Conservation (phyloP, 495 filamentous ascomycete genomes). For the Aspergillus coremiiformis region DNA sequence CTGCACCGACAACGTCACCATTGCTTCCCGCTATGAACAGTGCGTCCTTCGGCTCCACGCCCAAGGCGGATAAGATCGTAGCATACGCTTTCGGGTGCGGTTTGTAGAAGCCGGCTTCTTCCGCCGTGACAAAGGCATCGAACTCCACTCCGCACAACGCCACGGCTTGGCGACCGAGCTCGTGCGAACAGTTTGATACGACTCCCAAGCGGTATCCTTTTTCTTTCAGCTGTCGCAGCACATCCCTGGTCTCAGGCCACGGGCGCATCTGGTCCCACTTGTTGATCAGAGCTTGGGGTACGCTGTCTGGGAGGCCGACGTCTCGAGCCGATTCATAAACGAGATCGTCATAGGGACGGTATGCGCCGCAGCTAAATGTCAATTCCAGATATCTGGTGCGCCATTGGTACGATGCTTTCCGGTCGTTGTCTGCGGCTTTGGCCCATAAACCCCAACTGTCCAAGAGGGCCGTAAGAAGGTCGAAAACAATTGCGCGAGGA, state of each 20-base stretch:
- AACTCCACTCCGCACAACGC: conserved; percentile 13
- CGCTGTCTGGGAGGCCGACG: conserved; percentile 16
- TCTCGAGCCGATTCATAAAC: conserved; percentile 21
- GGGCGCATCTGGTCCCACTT: conserved; percentile 21
- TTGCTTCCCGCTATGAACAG: conserved; percentile 30
- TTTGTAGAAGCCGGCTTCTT: conserved; percentile 28
- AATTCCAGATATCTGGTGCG: conserved; percentile 22
- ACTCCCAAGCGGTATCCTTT: conserved; percentile 21
- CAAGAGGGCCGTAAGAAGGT: conserved; percentile 28
- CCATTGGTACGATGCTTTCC: conserved; percentile 15
- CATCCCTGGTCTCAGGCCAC: conserved; percentile 21
- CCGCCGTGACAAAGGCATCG: conserved; percentile 24
- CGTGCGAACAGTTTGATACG: conserved; percentile 26
- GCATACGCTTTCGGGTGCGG: conserved; percentile 22
- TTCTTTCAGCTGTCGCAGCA: conserved; percentile 12
- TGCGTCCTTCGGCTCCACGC: conserved; percentile 17
- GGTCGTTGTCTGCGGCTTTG: conserved; percentile 10
- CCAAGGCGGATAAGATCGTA: conserved; percentile 13
- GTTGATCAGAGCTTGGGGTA: conserved; percentile 14
- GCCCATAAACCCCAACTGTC: conserved; percentile 29
- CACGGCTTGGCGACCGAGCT: conserved; percentile 18
- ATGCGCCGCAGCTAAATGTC: conserved; percentile 21
- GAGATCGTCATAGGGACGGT: conserved; percentile 24
- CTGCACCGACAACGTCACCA: conserved; percentile 28
- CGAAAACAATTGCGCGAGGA: conserved; percentile 21